Evolutionary conservation across 805 yeast genomes (phyloP).

Genomic region (Lachancea nothofagi): DNA sequence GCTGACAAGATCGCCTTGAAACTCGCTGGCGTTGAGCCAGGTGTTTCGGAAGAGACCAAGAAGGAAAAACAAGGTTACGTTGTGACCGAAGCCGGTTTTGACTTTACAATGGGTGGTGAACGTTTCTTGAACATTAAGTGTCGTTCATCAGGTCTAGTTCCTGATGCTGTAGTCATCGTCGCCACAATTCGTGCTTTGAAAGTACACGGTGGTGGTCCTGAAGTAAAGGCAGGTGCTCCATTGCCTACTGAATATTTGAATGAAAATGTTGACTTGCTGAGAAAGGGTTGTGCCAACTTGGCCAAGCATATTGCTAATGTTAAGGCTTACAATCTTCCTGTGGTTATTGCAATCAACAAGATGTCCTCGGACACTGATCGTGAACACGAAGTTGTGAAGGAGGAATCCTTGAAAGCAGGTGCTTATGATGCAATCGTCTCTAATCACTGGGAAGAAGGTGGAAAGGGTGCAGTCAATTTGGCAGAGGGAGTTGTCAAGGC

Average conservation of each 20-base stretch:
- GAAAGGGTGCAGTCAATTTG: slow-evolving; percentile 68
- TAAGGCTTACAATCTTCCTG: slow-evolving; percentile 66
- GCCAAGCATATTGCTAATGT: slow-evolving; percentile 75
- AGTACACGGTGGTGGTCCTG: slow-evolving; percentile 86
- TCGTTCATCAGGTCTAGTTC: slow-evolving; percentile 71
- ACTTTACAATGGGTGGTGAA: slow-evolving; percentile 90
- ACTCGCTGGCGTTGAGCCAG: slow-evolving; percentile 61
- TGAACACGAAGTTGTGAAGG: slow-evolving; percentile 63
- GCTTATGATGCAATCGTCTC: slow-evolving; percentile 74
- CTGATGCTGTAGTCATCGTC: slow-evolving; percentile 73
- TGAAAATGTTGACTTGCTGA: slow-evolving; percentile 65
- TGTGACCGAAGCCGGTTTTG: slow-evolving; percentile 85
- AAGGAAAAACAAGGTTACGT: slow-evolving; percentile 62
- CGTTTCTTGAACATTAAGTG: slow-evolving; percentile 78
- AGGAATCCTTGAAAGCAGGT: slow-evolving; percentile 69
- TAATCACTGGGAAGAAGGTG: slow-evolving; percentile 87
- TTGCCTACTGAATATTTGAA: slow-evolving; percentile 66
- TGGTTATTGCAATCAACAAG: slow-evolving; percentile 76
- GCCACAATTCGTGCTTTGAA: slow-evolving; percentile 83
- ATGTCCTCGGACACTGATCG: slow-evolving; percentile 66
- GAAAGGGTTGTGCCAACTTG: slow-evolving; percentile 67
- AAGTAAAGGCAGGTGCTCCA: slow-evolving; percentile 78
- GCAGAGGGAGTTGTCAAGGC: slow-evolving; percentile 68
- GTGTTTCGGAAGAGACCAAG: slow-evolving; percentile 38
- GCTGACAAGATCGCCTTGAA: slow-evolving; percentile 81